Evolutionary conservation across 306 rosid species (phyloP).

Genomic region (Begonia fuchsioides): DNA sequence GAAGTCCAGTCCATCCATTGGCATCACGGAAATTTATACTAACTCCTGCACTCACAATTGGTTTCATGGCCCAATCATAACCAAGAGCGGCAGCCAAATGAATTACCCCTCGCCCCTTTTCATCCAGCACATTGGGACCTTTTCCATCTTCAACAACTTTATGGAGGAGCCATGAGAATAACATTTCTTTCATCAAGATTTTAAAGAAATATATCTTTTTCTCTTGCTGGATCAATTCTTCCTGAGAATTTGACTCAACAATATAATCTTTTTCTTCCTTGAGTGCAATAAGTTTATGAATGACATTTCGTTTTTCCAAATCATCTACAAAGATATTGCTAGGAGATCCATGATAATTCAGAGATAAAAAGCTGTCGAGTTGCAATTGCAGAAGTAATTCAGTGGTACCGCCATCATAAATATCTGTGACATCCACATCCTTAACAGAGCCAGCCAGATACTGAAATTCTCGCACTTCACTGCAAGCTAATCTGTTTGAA

Average conservation of each 20-base stretch:
- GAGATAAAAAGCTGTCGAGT: conserved; percentile 35
- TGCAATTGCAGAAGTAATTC: conserved; percentile 21
- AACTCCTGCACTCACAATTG: conserved; percentile 59
- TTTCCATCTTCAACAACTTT: conserved; percentile 63
- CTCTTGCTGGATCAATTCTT: conserved; percentile 36
- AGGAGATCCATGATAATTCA: conserved; percentile 16
- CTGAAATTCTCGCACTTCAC: conserved; percentile 83
- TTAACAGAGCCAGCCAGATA: conserved; percentile 23
- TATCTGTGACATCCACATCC: conserved; percentile 17
- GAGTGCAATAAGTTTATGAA: background rate
- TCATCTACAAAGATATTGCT: conserved; percentile 39
- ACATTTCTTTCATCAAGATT: conserved; percentile 60
- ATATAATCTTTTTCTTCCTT: too few relatives aligned
- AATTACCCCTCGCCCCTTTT: conserved; percentile 73
- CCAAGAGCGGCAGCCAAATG: conserved; percentile 89
- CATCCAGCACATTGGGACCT: conserved; percentile 71
- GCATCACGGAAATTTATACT: conserved; percentile 75
- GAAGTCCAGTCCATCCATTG: conserved; percentile 93
- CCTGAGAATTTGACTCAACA: conserved; percentile 29
- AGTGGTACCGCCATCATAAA: conserved; percentile 13
- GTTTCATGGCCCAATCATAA: conserved; percentile 76
- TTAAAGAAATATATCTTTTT: conserved; percentile 45
- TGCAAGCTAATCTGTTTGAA: conserved; percentile 86
- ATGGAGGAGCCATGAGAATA: conserved; percentile 59
- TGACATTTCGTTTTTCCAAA: conserved; percentile 43